Evolutionary conservation across 2,329 filamentous ascomycete genomes (phyloP), one percentile per base, ranked within the genome.

Genomic region (Annulohypoxylon truncatum): DNA sequence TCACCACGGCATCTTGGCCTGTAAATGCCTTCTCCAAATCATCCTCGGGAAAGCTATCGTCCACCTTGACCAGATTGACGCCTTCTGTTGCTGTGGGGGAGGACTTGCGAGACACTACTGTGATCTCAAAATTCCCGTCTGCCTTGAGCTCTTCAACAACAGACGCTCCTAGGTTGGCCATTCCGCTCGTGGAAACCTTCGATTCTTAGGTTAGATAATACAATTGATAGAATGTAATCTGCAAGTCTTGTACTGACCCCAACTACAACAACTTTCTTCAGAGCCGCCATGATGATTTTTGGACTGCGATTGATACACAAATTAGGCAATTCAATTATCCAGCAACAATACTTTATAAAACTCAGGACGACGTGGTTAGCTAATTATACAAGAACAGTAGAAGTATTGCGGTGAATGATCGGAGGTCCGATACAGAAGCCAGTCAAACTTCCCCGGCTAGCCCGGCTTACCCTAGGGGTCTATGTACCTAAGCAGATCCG

Each of bases 1-100:
- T 54, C 24, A 54, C 51, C n/a, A 54, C 51, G 8, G 51, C 51
- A 42, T 54, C 51, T 26, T 54, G 33, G 9, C 51, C 51, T 2
- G 22, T 10, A 4, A 54, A 54, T n/a, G 35, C 51, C 2, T 54
- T 42, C 22, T 42, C 51, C 4, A 54, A 26, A 8, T 40, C 51
- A 9, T 13, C 22, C 4, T 20, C 22, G 7, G 33, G 51, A 9
- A 54, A 26, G 10, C 38, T 38, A 10, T 54, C 51, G 33, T 15
- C 51, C 13, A 54, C 10, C 24, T 54, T 54, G 15, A 54, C n/a
- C 15, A 54, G 31, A 29, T 54, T 54, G 35, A 54, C 51, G 9
- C 51, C 51, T 13, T 42, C 24, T 18, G 35, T 38, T 2, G 35
- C 13, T 1, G 51, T 54, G 3, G 33, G 7, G 1, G 51, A 54